Evolutionary conservation across 2,329 filamentous ascomycete species (phyloP).

Genomic region (Fusarium nanum): DNA sequence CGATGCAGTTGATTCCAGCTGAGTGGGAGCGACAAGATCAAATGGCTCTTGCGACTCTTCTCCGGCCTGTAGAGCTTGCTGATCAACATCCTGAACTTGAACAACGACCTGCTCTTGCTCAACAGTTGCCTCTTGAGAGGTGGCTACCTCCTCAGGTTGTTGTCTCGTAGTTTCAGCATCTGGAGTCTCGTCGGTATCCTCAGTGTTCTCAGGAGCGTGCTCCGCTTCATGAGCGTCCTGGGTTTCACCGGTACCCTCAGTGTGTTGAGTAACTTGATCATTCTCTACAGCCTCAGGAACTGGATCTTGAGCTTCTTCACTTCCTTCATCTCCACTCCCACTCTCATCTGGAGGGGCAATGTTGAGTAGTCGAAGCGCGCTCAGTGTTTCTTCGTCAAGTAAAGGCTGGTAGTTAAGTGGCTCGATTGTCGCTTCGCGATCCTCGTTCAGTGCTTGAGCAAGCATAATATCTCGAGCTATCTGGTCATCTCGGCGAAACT

Average conservation of each 20-base stretch:
- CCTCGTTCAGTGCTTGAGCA: accelerated
- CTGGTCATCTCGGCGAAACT: not conserved
- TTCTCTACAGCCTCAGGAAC: no score
- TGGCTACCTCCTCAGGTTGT: not conserved
- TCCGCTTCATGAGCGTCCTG: no score
- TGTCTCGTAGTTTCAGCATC: no score
- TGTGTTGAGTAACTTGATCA: not conserved
- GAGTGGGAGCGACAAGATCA: no score
- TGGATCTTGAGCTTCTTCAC: no score
- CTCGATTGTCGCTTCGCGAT: no score
- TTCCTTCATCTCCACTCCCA: accelerated
- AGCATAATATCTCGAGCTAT: accelerated
- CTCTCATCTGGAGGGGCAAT: no score
- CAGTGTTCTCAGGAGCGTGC: no score
- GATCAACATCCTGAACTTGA: no score
- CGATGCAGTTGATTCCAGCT: not conserved
- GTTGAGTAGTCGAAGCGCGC: not conserved
- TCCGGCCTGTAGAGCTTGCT: no score
- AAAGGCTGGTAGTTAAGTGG: accelerated
- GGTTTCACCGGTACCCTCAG: no score
- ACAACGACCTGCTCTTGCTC: no score
- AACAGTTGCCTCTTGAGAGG: not conserved
- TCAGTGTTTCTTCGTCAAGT: not conserved
- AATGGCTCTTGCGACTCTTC: not conserved
- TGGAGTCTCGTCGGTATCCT: not conserved